phyloP scores from a whole-genome alignment of 192 early-diverging fungal genomes.

The Coemansia sp. region DNA sequence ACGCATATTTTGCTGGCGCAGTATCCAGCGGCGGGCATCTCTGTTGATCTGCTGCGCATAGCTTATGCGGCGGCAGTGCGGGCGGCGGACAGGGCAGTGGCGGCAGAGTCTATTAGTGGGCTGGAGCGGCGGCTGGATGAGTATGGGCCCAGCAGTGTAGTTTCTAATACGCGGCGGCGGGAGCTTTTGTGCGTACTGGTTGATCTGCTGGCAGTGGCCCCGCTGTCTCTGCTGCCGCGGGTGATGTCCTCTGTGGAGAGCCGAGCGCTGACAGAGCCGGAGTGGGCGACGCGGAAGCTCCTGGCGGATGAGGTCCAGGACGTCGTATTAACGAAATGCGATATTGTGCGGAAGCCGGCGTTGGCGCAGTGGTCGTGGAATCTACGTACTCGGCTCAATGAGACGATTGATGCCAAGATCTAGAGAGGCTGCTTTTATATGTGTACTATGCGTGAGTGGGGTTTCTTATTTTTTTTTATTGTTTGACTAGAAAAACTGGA shows the following conservation, averaged over 20 bases:
- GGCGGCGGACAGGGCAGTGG: not conserved
- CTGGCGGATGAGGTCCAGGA: conserved; percentile 7
- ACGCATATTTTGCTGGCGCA: conserved; percentile 7
- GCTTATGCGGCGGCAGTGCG: conserved; percentile 16
- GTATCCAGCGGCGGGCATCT: conserved; percentile 12
- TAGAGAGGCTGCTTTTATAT: not conserved
- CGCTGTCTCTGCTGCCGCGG: conserved; percentile 13
- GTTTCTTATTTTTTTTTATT: too few relatives aligned
- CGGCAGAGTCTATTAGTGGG: conserved; percentile 1
- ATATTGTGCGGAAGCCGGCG: conserved; percentile 19
- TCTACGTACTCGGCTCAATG: conserved; percentile 5
- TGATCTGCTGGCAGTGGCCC: conserved; percentile 5
- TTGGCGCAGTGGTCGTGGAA: conserved; percentile 28
- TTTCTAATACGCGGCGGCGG: not conserved
- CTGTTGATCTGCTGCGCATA: conserved; percentile 22
- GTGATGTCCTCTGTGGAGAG: conserved; percentile 4
- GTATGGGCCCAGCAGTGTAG: not conserved
- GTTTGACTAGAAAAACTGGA: too few relatives aligned
- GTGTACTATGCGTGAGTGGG: too few relatives aligned
- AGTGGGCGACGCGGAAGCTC: not conserved
- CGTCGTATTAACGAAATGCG: conserved; percentile 4
- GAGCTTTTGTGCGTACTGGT: conserved; percentile 24
- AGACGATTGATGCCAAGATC: not conserved
- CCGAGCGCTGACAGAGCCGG: not conserved
- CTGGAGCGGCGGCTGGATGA: conserved; percentile 1